A percentile compares a stretch with the other conserved stretches of the same genome.
Evolutionary conservation across 116 monocot genomes (phyloP).

Genomic region (Phalaenopsis hybrid): DNA sequence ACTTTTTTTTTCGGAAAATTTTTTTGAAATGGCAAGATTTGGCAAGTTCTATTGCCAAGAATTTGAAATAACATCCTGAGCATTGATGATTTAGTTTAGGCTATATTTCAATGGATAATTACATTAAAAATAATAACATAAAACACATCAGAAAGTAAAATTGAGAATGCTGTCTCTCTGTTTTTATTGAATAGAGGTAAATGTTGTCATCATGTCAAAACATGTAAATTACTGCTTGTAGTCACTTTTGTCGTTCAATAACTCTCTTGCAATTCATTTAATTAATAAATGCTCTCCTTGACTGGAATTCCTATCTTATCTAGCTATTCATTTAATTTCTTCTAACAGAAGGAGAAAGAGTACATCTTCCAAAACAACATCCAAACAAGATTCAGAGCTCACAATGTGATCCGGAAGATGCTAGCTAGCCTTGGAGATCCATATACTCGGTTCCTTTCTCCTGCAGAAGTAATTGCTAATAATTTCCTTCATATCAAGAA

Average conservation of each 20-base stretch:
- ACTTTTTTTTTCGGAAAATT: not conserved
- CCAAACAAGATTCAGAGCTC: slow-evolving; percentile 62
- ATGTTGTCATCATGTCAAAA: not conserved
- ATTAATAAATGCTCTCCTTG: not conserved
- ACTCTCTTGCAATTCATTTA: not conserved
- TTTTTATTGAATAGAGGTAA: not conserved
- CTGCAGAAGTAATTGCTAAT: slow-evolving; percentile 52
- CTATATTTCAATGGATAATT: not conserved
- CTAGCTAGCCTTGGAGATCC: slow-evolving; percentile 73
- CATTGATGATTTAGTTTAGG: not conserved
- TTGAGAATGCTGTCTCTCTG: not conserved
- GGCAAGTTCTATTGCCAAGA: not conserved
- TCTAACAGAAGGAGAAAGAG: slow-evolving; percentile 49
- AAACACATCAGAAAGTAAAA: not conserved
- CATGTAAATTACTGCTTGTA: not conserved
- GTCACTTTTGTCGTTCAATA: not conserved
- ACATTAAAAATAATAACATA: not conserved
- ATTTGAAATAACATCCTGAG: not conserved
- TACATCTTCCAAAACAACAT: slow-evolving; percentile 41
- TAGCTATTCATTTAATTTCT: not conserved
- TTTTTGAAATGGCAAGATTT: not conserved
- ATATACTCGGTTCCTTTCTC: slow-evolving; percentile 87
- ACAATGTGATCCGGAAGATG: slow-evolving; percentile 70
- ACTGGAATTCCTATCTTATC: not conserved
- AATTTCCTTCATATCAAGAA: not conserved